Evolutionary conservation across 352 stramenopile species (phyloP), one percentile per base, ranked within the genome.

Genomic region (Pythium aquatile): DNA sequence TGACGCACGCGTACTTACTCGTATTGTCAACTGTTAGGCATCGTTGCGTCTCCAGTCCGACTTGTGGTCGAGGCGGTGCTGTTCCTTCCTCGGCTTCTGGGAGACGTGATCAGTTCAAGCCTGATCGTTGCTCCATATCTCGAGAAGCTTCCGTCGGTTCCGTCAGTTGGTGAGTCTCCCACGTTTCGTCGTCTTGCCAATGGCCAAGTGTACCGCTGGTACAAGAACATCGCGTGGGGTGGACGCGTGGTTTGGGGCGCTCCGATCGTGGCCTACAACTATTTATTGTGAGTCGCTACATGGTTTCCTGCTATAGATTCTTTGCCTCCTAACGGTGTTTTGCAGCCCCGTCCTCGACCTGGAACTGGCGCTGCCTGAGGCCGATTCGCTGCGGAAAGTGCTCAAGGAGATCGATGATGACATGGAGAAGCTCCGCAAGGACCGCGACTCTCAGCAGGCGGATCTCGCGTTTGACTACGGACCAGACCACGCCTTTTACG

Each of bases 341-440:
- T 58, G 13, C 24, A 94, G 86, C 44, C 86, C 83, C 1, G 70
- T 68, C n/a, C 55, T 93, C 16, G 79, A 93, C 57, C 66, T 69
- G 10, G 75, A 78, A 6, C 55, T 91, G 14, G 82, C 76, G 29
- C 60, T 86, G 14, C 75, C 75, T 5, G 71, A 91, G 52, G 84
- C 87, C 13, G 78, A 87, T 52, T 93, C 84, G 30, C 52, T 95
- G 35, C 84, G 87, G 7, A 80, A 82, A 30, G 76, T 83, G 7
- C 17, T 93, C 2, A 67, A 64, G 8, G 84, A 93, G 62, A 89
- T 95, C 49, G 75, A 95, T 8, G 61, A 61, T 26, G 76, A 88
- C 44, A 87, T 92, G 29, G 46, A 66, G 2, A 84, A 80, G 37
- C 33, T 91, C 13, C 69, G 87, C 48, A 82, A 77, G 51, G 70